A percentile compares a stretch with the other conserved stretches of the same genome.
phyloP scores from a whole-genome alignment of 164 flowering plant genomes.

The Euptelea pleiosperma region DNA sequence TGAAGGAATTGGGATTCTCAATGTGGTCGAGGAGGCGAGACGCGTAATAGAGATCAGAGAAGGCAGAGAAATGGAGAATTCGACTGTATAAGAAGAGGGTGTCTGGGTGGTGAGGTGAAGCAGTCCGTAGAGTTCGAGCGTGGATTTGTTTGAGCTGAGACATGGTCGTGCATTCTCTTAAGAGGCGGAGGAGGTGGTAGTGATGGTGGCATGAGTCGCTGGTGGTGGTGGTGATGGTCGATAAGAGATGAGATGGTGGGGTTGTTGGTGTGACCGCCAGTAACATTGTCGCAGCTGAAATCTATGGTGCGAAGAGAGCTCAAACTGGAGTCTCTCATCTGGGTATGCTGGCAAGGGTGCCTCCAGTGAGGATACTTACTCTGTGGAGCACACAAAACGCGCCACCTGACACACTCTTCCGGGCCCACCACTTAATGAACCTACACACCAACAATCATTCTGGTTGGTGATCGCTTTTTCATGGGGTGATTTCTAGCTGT shows the following conservation, averaged over 20 bases:
- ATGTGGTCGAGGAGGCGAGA: constrained; percentile 40
- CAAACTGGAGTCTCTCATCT: constrained; percentile 64
- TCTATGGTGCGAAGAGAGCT: constrained; percentile 78
- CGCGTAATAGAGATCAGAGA: constrained; percentile 39
- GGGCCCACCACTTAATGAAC: too few species aligned
- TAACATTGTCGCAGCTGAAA: constrained; percentile 66
- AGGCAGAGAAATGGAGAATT: constrained; percentile 46
- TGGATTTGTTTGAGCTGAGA: constrained; percentile 72
- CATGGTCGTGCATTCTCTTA: constrained; percentile 35
- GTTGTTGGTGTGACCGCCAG: constrained; percentile 5
- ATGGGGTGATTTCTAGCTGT: too few species aligned
- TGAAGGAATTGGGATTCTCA: constrained; percentile 52
- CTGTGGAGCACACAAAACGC: too few species aligned
- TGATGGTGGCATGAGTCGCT: constrained; percentile 22
- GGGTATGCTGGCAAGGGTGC: constrained; percentile 62
- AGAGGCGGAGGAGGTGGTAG: constrained; percentile 33
- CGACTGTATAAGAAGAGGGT: constrained; percentile 45
- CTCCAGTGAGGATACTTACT: too few species aligned
- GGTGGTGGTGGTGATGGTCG: not conserved
- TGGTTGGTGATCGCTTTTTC: too few species aligned
- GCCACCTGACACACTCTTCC: too few species aligned
- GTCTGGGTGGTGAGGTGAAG: constrained; percentile 23
- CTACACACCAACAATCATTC: too few species aligned
- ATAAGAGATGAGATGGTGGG: constrained; percentile 20
- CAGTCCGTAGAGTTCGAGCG: constrained; percentile 49